Percentiles rank a stretch among this genome's conserved stretches.
Conservation (phyloP, 1,284 basidiomycete species). For the Trametes hirsuta region DNA sequence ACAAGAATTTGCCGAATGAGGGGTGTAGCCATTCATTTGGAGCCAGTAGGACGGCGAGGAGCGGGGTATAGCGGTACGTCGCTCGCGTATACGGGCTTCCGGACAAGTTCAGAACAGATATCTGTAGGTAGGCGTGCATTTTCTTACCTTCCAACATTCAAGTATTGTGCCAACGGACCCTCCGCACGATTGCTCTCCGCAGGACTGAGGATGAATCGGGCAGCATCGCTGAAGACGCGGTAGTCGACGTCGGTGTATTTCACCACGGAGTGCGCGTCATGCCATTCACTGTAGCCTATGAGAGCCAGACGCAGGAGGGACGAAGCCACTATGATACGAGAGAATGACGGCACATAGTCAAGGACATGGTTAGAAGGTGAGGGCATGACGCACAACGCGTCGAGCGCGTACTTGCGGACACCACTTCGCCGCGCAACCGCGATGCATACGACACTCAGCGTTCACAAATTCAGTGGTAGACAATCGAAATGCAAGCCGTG, state of each 20-base stretch:
- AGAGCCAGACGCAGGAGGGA: constrained; percentile 66
- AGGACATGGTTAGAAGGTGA: constrained; percentile 22
- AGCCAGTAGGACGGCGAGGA: constrained; percentile 82
- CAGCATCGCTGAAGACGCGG: constrained; percentile 92
- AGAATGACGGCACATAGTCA: constrained; percentile 48
- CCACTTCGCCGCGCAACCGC: background rate
- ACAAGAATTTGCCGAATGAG: constrained; percentile 89
- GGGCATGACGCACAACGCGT: constrained; percentile 20
- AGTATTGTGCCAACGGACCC: constrained; percentile 56
- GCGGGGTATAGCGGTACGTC: constrained; percentile 96
- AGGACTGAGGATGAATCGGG: constrained; percentile 65
- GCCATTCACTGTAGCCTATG: constrained; percentile 87
- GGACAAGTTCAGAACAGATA: background rate
- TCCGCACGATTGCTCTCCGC: constrained; percentile 54
- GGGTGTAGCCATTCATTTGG: constrained; percentile 83
- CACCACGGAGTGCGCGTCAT: constrained; percentile 79
- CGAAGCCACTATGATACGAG: constrained; percentile 56
- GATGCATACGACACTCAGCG: no score
- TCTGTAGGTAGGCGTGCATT: background rate
- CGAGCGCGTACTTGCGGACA: background rate
- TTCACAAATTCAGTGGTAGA: no score
- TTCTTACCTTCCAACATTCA: constrained; percentile 72
- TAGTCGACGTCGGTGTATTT: constrained; percentile 99
- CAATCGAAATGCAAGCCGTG: no score
- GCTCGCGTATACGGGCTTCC: constrained; percentile 88